phyloP scores from a whole-genome alignment of 768 basidiomycete species.

The Boletus edulis region DNA sequence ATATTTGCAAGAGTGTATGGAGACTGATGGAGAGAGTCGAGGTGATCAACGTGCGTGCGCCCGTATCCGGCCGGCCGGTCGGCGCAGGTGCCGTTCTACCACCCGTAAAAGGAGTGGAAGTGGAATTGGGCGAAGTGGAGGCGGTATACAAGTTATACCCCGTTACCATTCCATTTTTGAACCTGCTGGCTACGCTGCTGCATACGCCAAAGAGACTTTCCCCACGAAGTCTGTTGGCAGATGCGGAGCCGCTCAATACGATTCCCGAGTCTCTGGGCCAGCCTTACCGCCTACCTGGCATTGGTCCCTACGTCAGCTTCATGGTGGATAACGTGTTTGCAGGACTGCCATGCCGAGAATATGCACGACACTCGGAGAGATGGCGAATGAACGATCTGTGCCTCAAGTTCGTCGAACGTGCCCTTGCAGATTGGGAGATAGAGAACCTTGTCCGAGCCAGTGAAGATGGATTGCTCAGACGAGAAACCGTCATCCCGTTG shows the following conservation, averaged over 20 bases:
- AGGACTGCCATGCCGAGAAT: constrained; percentile 73
- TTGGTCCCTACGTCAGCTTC: constrained; percentile 78
- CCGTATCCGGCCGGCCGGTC: constrained; percentile 28
- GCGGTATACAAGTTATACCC: constrained; percentile 77
- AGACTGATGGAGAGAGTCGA: constrained; percentile 79
- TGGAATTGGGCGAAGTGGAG: constrained; percentile 89
- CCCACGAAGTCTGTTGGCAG: constrained; percentile 54
- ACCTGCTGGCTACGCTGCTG: constrained; percentile 76
- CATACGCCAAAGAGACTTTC: constrained; percentile 77
- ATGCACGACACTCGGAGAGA: constrained; percentile 67
- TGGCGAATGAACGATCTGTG: constrained; percentile 88
- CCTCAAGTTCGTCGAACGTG: constrained; percentile 81
- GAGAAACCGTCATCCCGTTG: constrained; percentile 53
- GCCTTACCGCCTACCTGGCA: constrained; percentile 75
- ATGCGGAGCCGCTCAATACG: constrained; percentile 63
- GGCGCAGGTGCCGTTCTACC: constrained; percentile 39
- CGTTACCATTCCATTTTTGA: constrained; percentile 84
- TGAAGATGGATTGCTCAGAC: constrained; percentile 51
- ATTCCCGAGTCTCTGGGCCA: constrained; percentile 80
- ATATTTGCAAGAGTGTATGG: constrained; percentile 84
- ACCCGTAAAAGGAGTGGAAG: constrained; percentile 74
- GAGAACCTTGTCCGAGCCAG: constrained; percentile 61
- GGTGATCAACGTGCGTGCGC: constrained; percentile 69
- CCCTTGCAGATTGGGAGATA: constrained; percentile 78
- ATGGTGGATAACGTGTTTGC: constrained; percentile 88